These are phyloP conservation scores for Citrus inodora DNA, from an alignment of 345 rosid species.

Conservation along the genomic window DNA sequence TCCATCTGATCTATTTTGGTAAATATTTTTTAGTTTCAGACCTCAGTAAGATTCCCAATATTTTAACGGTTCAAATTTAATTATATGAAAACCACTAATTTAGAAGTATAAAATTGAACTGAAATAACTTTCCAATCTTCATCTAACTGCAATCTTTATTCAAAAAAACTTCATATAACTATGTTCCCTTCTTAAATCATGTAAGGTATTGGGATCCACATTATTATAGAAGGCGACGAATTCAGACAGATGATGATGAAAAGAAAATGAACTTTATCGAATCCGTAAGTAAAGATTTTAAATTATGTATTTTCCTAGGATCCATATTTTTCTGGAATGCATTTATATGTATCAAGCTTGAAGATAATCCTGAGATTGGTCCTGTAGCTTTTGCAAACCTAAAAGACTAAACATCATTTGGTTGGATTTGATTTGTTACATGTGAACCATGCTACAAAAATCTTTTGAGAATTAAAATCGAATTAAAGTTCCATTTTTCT, in stretches of 20 bases:
- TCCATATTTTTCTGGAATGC: no score
- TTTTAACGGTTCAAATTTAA: background rate
- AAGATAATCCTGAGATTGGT: no score
- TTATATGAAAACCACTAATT: background rate
- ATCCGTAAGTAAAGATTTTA: constrained; percentile 55
- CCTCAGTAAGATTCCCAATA: constrained; percentile 1
- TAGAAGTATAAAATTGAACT: background rate
- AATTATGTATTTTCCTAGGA: background rate
- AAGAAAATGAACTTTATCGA: constrained; percentile 81
- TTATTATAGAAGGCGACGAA: constrained; percentile 64
- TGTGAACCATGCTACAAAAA: background rate
- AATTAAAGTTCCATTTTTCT: background rate
- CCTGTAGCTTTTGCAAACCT: no score
- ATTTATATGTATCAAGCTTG: no score
- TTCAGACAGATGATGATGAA: constrained; percentile 38
- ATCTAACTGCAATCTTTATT: background rate
- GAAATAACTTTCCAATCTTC: background rate
- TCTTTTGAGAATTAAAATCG: background rate
- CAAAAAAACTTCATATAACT: background rate
- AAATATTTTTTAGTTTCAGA: constrained; percentile 19
- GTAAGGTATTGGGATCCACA: constrained; percentile 93
- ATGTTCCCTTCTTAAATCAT: constrained; percentile 13
- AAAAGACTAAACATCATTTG: no score
- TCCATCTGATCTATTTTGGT: constrained; percentile 85
- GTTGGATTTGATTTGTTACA: background rate